Evolutionary conservation across 2,329 filamentous ascomycete genomes (phyloP).

Genomic region (Paracamarosporium sp.): DNA sequence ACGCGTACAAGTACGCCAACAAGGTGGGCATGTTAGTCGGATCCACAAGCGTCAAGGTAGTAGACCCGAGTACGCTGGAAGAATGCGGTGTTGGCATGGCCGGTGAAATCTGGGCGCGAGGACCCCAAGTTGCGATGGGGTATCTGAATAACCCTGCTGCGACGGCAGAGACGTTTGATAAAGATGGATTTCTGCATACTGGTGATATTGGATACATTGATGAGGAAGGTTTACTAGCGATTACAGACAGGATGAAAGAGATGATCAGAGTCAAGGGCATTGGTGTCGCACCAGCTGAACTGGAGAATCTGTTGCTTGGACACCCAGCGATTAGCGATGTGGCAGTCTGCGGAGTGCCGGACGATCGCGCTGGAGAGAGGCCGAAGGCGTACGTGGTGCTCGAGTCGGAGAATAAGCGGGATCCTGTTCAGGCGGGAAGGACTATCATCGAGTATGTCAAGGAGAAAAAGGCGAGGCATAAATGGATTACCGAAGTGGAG

Average conservation of each 20-base stretch:
- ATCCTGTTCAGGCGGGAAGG: conserved; percentile 42
- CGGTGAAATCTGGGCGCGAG: conserved; percentile 49
- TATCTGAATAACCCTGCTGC: conserved; percentile 51
- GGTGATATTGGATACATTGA: conserved; percentile 55
- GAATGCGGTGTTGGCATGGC: conserved; percentile 56
- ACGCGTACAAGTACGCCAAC: conserved; percentile 64
- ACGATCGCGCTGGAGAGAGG: conserved; percentile 60
- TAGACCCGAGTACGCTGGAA: conserved; percentile 62
- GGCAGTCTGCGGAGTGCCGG: conserved; percentile 61
- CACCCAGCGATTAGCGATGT: conserved; percentile 64
- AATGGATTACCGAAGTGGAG: conserved; percentile 54
- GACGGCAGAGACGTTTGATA: conserved; percentile 44
- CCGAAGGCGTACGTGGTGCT: conserved; percentile 55
- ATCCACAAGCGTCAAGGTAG: conserved; percentile 67
- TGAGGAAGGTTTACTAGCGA: conserved; percentile 62
- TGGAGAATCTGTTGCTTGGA: conserved; percentile 67
- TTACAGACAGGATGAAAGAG: conserved; percentile 70
- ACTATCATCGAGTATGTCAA: conserved; percentile 53
- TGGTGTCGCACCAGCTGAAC: conserved; percentile 67
- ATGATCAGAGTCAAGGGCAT: conserved; percentile 73
- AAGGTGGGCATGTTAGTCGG: conserved; percentile 64
- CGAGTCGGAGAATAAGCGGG: conserved; percentile 43
- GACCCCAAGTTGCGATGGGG: conserved; percentile 50
- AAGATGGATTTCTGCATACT: conserved; percentile 49
- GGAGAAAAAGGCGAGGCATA: conserved; percentile 55